Conservation (phyloP, 2,329 filamentous ascomycete species). For the Thermothelomyces thermophilus region DNA sequence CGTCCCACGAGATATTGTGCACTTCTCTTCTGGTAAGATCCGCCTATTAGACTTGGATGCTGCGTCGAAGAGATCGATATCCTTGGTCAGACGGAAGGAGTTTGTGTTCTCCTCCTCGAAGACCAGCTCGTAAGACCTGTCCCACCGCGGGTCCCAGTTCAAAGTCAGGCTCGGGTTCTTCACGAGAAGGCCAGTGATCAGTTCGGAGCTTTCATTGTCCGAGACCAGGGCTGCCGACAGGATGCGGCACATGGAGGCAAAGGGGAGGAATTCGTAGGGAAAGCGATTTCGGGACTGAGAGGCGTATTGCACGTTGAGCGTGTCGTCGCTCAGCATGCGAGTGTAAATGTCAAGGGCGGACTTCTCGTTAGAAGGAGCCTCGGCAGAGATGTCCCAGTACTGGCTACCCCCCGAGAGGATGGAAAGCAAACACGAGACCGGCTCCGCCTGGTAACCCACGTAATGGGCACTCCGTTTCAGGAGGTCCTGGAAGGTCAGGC, state of each 20-base stretch:
- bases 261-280: slow-evolving; percentile 77
- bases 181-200: slow-evolving; percentile 59
- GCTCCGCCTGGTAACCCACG: slow-evolving; percentile 66
- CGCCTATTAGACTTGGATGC: slow-evolving; percentile 41
- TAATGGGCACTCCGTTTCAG: slow-evolving; percentile 60
- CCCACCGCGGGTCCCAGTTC: slow-evolving; percentile 63
- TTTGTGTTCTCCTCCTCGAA: slow-evolving; percentile 84
- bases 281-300: slow-evolving; percentile 68
- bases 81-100: slow-evolving; percentile 59
- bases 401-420: slow-evolving; percentile 51
- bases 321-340: slow-evolving; percentile 46
- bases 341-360: slow-evolving; percentile 31
- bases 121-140: slow-evolving; percentile 62
- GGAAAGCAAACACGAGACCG: slow-evolving; percentile 59
- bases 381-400: slow-evolving; percentile 47
- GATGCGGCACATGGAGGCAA: slow-evolving; percentile 64
- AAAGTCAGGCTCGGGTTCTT: slow-evolving; percentile 71
- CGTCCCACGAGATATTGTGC: slow-evolving; percentile 60
- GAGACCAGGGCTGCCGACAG: slow-evolving; percentile 46
- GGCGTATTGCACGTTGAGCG: slow-evolving; percentile 55
- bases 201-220: slow-evolving; percentile 32
- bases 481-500: slow-evolving; percentile 61
- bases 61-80: slow-evolving; percentile 57
- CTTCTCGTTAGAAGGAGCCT: slow-evolving; percentile 33
- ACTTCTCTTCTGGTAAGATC: slow-evolving; percentile 40